Percentiles rank a stretch among this genome's conserved stretches.
Evolutionary conservation across 495 filamentous ascomycete species (phyloP).

Genomic region (Thermochaetoides thermophila): DNA sequence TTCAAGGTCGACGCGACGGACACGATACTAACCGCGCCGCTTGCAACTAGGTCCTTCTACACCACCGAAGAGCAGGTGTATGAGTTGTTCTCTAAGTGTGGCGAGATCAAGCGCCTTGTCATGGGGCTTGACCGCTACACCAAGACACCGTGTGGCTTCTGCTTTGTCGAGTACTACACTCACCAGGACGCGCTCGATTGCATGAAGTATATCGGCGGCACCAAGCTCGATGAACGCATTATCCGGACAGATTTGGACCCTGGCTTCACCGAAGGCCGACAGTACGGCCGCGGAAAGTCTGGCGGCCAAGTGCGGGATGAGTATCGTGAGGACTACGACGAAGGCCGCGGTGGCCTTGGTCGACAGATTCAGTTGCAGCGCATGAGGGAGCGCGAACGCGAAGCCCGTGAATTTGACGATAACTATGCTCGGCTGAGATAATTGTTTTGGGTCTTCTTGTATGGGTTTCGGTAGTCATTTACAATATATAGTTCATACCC

Average conservation of each 20-base stretch:
- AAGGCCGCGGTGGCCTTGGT: slow-evolving; percentile 67
- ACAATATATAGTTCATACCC: slow-evolving; percentile 10
- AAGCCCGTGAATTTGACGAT: slow-evolving; percentile 31
- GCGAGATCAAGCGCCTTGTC: slow-evolving; percentile 93
- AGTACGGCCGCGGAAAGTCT: slow-evolving; percentile 82
- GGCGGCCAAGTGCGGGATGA: slow-evolving; percentile 96
- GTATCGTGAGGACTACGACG: slow-evolving; percentile 91
- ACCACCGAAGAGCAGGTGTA: slow-evolving; percentile 99
- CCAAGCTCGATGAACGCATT: slow-evolving; percentile 94
- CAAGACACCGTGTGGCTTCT: slow-evolving; percentile 97
- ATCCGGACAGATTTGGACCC: slow-evolving; percentile 95
- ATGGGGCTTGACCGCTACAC: slow-evolving; percentile 95
- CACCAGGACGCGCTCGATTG: slow-evolving; percentile 93
- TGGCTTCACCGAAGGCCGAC: slow-evolving; percentile 86
- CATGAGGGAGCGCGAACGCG: slow-evolving; percentile 40
- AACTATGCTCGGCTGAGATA: slow-evolving; percentile 34
- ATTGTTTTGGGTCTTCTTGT: too few species aligned
- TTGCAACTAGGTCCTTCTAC: slow-evolving; percentile 72
- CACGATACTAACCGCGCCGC: slow-evolving; percentile 2
- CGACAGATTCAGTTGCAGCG: slow-evolving; percentile 50
- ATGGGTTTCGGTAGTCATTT: too few species aligned
- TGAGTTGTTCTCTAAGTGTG: slow-evolving; percentile 92
- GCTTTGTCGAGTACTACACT: slow-evolving; percentile 98
- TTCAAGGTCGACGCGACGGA: not conserved
- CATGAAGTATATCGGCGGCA: slow-evolving; percentile 96